phyloP scores from a whole-genome alignment of 306 rosid genomes.

The Malus sieversii region DNA sequence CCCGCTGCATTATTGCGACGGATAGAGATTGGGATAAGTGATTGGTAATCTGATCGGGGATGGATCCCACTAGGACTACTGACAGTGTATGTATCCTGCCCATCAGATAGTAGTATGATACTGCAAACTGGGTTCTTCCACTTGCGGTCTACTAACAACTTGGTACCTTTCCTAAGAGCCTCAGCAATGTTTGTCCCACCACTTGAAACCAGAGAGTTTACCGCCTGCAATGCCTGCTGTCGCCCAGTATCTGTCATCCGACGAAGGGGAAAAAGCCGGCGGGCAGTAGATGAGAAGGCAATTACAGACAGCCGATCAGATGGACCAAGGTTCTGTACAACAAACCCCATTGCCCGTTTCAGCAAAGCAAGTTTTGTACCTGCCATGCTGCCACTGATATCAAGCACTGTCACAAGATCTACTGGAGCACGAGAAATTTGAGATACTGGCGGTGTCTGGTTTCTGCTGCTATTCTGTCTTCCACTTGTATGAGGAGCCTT shows the following conservation, averaged over 20 bases:
- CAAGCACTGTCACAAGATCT: constrained; percentile 92
- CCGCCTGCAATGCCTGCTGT: constrained; percentile 69
- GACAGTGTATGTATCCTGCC: constrained; percentile 69
- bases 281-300: constrained; percentile 80
- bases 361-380: constrained; percentile 84
- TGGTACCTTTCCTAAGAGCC: constrained; percentile 73
- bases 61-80: constrained; percentile 21
- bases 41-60: constrained; percentile 33
- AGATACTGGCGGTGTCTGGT: constrained; percentile 11
- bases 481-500: constrained; percentile 63
- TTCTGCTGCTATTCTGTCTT: constrained; percentile 19
- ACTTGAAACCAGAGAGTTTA: constrained; percentile 52
- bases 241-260: constrained; percentile 73
- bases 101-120: constrained; percentile 81
- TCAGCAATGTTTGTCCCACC: constrained; percentile 90
- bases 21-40: constrained; percentile 62
- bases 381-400: constrained; percentile 95
- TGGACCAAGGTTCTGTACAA: constrained; percentile 76
- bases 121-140: constrained; percentile 87
- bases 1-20: constrained; percentile 34
- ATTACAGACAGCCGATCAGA: constrained; percentile 78
- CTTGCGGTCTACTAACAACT: constrained; percentile 72
- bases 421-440: constrained; percentile 59
- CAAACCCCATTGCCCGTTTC: constrained; percentile 91
- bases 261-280: constrained; percentile 74